Percentiles rank a stretch among this genome's conserved stretches.
phyloP scores from a whole-genome alignment of 768 basidiomycete genomes.

The Cystobasidiopsis lactophilus region DNA sequence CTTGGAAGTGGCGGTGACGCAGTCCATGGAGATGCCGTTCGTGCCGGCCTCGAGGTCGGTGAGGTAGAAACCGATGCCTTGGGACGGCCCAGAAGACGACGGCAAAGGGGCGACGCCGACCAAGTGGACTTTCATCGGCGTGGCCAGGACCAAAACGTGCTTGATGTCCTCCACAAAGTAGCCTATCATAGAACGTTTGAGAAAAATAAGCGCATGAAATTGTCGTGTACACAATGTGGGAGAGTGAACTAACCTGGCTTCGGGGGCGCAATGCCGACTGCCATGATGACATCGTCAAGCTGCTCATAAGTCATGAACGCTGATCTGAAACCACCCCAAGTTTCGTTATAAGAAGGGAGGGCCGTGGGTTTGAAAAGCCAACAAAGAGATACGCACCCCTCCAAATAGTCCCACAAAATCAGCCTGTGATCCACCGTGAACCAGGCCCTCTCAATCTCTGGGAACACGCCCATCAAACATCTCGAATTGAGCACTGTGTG shows the following conservation, averaged over 20 bases:
- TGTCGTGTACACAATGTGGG: no score
- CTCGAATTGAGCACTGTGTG: slow-evolving; percentile 11
- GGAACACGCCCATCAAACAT: slow-evolving; percentile 34
- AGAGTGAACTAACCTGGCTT: slow-evolving; percentile 39
- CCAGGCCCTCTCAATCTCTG: slow-evolving; percentile 86
- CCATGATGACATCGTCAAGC: slow-evolving; percentile 67
- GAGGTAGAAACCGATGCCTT: slow-evolving; percentile 40
- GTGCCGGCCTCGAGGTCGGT: slow-evolving; percentile 61
- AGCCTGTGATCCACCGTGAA: slow-evolving; percentile 83
- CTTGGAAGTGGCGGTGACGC: slow-evolving; percentile 50
- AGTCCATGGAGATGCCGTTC: slow-evolving; percentile 58
- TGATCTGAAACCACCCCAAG: slow-evolving; percentile 32
- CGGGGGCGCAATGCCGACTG: slow-evolving; percentile 70
- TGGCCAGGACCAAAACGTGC: slow-evolving; percentile 70
- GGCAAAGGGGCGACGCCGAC: slow-evolving; percentile 41
- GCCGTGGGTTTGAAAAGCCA: background rate
- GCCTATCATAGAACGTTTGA: no score
- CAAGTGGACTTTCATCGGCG: slow-evolving; percentile 56
- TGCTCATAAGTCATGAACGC: slow-evolving; percentile 81
- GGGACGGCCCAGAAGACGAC: slow-evolving; percentile 32
- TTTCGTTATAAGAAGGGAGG: background rate
- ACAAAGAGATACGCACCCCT: slow-evolving; percentile 41
- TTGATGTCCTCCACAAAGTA: slow-evolving; percentile 88
- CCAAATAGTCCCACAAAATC: slow-evolving; percentile 87
- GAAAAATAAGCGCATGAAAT: background rate